Percentiles rank a stretch among this genome's conserved stretches.
These are phyloP conservation scores for Leishmania gerbilli DNA, from an alignment of 208 protist species.

Conservation along the genomic window DNA sequence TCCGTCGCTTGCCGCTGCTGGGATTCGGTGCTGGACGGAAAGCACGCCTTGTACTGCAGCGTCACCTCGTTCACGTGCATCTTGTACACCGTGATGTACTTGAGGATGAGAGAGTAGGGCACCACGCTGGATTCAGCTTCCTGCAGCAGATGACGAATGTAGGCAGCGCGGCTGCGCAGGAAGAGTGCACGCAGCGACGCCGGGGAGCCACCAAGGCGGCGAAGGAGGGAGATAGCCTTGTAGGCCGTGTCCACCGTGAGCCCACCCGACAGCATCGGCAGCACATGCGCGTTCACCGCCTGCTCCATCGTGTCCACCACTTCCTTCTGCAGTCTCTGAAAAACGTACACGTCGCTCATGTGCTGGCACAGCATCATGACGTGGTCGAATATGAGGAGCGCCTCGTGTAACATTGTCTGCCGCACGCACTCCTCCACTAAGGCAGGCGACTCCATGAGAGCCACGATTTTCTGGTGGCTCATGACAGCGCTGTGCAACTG, in stretches of 20 bases:
- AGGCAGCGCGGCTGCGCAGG: conserved; percentile 46
- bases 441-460: conserved; percentile 67
- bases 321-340: conserved; percentile 30
- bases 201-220: conserved; percentile 45
- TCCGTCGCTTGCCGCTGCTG: conserved; percentile 16
- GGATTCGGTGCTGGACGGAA: conserved; percentile 36
- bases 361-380: conserved; percentile 44
- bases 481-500: conserved; percentile 45
- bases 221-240: conserved; percentile 66
- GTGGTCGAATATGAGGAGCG: conserved; percentile 70
- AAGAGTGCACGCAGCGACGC: conserved; percentile 52
- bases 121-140: conserved; percentile 47
- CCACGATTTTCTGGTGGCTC: conserved; percentile 69
- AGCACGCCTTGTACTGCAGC: conserved; percentile 78
- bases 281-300: conserved; percentile 44
- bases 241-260: conserved; percentile 70
- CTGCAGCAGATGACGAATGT: conserved; percentile 42
- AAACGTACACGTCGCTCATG: conserved; percentile 39
- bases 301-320: conserved; percentile 40
- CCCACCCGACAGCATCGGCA: conserved; percentile 62
- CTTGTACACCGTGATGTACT: conserved; percentile 73
- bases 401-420: conserved; percentile 83
- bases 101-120: conserved; percentile 64
- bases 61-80: conserved; percentile 75
- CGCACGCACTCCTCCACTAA: conserved; percentile 71